Percentiles rank a stretch among this genome's conserved stretches.
These are phyloP conservation scores for Solanum habrochaites DNA, from an alignment of 257 asterid species.

Conservation along the genomic window DNA sequence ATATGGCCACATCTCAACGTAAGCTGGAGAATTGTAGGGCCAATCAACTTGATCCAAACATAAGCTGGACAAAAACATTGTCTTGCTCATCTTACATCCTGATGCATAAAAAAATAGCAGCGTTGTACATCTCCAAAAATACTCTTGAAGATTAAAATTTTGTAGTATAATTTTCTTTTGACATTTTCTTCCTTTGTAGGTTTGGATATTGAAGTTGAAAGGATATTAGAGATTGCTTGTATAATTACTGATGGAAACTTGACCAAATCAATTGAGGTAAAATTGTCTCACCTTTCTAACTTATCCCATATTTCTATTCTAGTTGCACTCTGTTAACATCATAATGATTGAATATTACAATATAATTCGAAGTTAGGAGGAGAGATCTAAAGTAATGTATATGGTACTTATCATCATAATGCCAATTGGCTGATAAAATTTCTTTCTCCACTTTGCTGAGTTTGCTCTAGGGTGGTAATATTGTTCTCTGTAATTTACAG, in stretches of 20 bases:
- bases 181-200: slow-evolving; percentile 39
- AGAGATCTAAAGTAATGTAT: background rate
- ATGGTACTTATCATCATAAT: background rate
- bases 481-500: background rate
- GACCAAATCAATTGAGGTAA: slow-evolving; percentile 70
- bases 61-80: background rate
- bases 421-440: background rate
- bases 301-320: background rate
- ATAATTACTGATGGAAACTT: slow-evolving; percentile 79
- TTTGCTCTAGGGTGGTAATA: background rate
- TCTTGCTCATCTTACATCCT: background rate
- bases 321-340: background rate
- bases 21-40: background rate
- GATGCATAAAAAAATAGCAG: background rate
- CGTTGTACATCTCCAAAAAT: background rate
- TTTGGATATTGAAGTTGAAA: slow-evolving; percentile 65
- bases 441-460: background rate
- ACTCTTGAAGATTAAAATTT: background rate
- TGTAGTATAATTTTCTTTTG: background rate
- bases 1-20: background rate
- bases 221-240: slow-evolving; percentile 95
- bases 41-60: background rate
- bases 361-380: background rate
- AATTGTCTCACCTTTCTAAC: background rate
- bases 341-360: background rate